Evolutionary conservation across 1,284 basidiomycete genomes (phyloP), one percentile per base, ranked within the genome.

Genomic region (Ganoderma meredithae): DNA sequence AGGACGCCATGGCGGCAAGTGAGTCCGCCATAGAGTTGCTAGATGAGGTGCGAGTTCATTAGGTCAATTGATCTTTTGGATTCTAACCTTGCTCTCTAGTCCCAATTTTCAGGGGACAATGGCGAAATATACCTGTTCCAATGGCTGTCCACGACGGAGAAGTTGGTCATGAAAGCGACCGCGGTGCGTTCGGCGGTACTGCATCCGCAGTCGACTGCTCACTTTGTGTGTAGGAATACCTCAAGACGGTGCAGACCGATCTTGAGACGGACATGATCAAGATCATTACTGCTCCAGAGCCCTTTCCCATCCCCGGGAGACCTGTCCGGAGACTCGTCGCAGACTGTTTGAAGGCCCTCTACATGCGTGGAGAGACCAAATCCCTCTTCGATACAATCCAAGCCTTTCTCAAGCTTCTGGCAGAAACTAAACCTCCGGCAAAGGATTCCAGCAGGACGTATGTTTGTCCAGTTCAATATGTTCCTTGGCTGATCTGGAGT

Each of bases 301-400:
- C 85, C 4, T 93, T 91, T 71, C 94, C 95, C 15, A 79, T 84
- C 44, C 95, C 96, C 0, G 96, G 97, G 25, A 89, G 96, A 27
- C 95, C 95, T 2, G 83, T 96, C 62, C 87, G 97, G 47, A 92
- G 93, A 69, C 83, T 95, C 3, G 86, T 93, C 60, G 90, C 94
- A 7, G 85, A 94, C 82, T 95, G 94, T 75, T 81, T 98, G 56
- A 82, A 95, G 63, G 79, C 85, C 25, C 76, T 98, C n/a, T 97
- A 97, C 80, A 86, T 84, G 43, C 87, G 90, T 19, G 94, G 93
- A 72, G 96, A 98, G 76, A 91, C 91, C 2, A 88, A 91, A 77
- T 89, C 91, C 1, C 81, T 98, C 63, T 98, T 96, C 74, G 97
- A 99, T 75, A 92, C 94, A 8, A 79, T 97, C n/a, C 93, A 95